A percentile compares a stretch with the other conserved stretches of the same genome.
These are phyloP conservation scores for Fusarium sp. DNA, from an alignment of 2,329 filamentous ascomycete genomes.

Conservation along the genomic window DNA sequence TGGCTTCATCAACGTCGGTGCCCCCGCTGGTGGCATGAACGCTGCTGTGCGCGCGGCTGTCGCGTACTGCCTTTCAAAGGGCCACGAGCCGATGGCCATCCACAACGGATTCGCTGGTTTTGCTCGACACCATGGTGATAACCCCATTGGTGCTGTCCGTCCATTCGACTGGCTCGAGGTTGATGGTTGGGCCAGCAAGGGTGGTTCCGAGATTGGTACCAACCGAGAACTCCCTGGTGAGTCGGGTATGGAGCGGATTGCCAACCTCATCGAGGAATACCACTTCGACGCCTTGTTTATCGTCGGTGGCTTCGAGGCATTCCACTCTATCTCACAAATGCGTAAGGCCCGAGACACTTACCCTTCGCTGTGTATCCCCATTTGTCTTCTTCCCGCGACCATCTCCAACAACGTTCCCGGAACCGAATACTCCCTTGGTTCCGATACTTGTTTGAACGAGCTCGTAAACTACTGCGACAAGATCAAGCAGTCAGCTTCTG, in stretches of 20 bases:
- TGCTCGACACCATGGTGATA: constrained; percentile 88
- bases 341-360: constrained; percentile 84
- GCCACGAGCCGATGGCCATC: constrained; percentile 93
- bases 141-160: constrained; percentile 85
- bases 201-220: constrained; percentile 97
- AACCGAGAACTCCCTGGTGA: constrained; percentile 94
- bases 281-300: constrained; percentile 93
- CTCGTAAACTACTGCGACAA: constrained; percentile 96
- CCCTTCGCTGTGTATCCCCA: constrained; percentile 91
- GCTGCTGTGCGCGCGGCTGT: constrained; percentile 94
- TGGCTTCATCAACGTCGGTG: constrained; percentile 96
- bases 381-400: constrained; percentile 93
- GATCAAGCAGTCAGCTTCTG: constrained; percentile 96
- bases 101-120: constrained; percentile 98
- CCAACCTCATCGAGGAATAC: constrained; percentile 87
- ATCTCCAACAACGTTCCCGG: constrained; percentile 99
- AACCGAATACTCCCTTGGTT: constrained; percentile 96
- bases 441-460: constrained; percentile 96
- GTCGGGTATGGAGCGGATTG: constrained; percentile 85
- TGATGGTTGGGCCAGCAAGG: constrained; percentile 94
- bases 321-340: constrained; percentile 90
- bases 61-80: constrained; percentile 90
- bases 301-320: constrained; percentile 96
- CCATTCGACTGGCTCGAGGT: constrained; percentile 94
- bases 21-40: constrained; percentile 98